A percentile compares a stretch with the other conserved stretches of the same genome.
Evolutionary conservation across 768 basidiomycete genomes (phyloP).

Genomic region (Mycena vulgaris): DNA sequence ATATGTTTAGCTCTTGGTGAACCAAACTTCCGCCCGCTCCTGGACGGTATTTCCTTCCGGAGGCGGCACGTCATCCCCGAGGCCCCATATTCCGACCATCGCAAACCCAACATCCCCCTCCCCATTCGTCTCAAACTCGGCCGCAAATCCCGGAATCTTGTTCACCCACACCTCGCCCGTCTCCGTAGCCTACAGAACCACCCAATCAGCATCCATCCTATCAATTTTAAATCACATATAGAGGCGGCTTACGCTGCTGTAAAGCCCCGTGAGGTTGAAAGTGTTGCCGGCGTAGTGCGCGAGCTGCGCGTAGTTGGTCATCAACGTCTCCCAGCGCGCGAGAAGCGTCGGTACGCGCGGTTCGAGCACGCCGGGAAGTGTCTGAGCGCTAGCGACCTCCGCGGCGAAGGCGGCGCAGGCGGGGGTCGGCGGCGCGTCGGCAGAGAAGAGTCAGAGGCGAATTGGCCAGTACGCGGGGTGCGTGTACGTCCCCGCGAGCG

Average conservation of each 20-base stretch:
- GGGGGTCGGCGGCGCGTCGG: background rate
- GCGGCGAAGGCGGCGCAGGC: background rate
- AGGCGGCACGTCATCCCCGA: slow-evolving; percentile 32
- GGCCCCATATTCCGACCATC: slow-evolving; percentile 42
- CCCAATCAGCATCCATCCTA: background rate
- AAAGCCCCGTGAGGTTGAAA: background rate
- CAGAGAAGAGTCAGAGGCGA: slow-evolving; percentile 43
- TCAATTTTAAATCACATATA: too few relatives aligned
- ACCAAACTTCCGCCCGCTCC: too few relatives aligned
- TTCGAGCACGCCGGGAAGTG: background rate
- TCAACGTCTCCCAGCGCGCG: background rate
- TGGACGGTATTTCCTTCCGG: too few relatives aligned
- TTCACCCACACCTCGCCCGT: background rate
- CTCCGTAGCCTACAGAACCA: background rate
- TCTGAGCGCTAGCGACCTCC: background rate
- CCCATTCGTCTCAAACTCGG: background rate
- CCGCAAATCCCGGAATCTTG: background rate
- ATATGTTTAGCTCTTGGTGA: too few relatives aligned
- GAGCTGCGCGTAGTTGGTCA: background rate
- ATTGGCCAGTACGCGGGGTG: slow-evolving; percentile 43
- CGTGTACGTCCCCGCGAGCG: slow-evolving; percentile 42
- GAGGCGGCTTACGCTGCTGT: background rate
- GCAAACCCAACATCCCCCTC: slow-evolving; percentile 38
- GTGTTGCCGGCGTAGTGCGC: background rate
- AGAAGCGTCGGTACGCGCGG: background rate